phyloP scores from a whole-genome alignment of 441 rosid genomes.

The Erodium moschatum region DNA sequence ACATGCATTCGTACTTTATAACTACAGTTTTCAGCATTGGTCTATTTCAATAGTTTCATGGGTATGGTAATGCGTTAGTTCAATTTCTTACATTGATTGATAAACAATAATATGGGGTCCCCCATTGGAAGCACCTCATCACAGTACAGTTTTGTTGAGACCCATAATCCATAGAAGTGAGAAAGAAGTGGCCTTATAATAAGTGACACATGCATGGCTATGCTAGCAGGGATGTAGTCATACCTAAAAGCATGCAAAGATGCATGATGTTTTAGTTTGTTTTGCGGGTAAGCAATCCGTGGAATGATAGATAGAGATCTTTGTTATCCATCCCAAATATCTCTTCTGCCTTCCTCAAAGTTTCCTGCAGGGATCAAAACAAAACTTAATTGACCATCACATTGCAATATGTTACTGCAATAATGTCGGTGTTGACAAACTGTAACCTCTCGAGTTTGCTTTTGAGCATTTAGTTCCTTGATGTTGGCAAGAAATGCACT shows the following conservation, averaged over 20 bases:
- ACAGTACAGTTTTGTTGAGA: too few relatives aligned
- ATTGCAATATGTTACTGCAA: neutral
- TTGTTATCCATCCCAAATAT: conserved; percentile 79
- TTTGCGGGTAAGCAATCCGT: conserved; percentile 74
- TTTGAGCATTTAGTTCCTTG: conserved; percentile 79
- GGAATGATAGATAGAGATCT: conserved; percentile 74
- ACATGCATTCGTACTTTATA: too few relatives aligned
- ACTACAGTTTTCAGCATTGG: too few relatives aligned
- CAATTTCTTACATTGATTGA: too few relatives aligned
- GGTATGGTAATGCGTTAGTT: too few relatives aligned
- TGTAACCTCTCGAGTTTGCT: conserved; percentile 80
- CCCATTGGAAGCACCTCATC: too few relatives aligned
- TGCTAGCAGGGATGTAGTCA: conserved; percentile 10
- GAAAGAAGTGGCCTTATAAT: too few relatives aligned
- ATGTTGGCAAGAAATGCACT: conserved; percentile 86
- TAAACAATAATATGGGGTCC: too few relatives aligned
- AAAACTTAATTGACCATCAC: conserved; percentile 1
- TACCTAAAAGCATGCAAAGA: conserved; percentile 24
- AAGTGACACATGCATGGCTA: neutral
- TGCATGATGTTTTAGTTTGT: conserved; percentile 31
- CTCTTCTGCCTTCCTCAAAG: conserved; percentile 81
- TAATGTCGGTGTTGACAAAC: neutral
- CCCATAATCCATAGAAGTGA: too few relatives aligned
- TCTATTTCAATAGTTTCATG: too few relatives aligned
- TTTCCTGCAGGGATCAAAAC: conserved; percentile 49